These are phyloP conservation scores for Croton setiger DNA, from an alignment of 441 rosid genomes.

Conservation along the genomic window DNA sequence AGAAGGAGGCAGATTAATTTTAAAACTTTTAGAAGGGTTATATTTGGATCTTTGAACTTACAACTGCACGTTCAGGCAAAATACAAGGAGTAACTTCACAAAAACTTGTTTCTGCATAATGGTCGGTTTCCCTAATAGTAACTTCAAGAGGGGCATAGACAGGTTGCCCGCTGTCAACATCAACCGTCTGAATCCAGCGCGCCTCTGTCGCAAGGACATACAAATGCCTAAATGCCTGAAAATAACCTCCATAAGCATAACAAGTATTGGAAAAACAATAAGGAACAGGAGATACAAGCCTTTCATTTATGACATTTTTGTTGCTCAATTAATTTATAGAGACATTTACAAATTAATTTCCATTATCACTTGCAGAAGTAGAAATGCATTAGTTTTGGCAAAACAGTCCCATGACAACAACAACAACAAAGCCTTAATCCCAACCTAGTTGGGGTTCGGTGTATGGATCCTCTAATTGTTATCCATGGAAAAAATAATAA, in stretches of 20 bases:
- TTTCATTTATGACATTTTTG: background rate
- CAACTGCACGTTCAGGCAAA: slow-evolving; percentile 93
- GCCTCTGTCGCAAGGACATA: slow-evolving; percentile 96
- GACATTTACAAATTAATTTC: background rate
- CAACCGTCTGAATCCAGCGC: slow-evolving; percentile 97
- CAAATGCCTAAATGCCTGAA: slow-evolving; percentile 96
- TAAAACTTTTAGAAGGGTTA: background rate
- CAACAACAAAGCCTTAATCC: no score
- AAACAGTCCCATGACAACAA: background rate
- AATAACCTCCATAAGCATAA: slow-evolving; percentile 19
- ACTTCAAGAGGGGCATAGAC: slow-evolving; percentile 94
- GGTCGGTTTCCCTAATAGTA: slow-evolving; percentile 74
- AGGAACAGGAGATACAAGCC: background rate
- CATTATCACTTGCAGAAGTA: slow-evolving; percentile 2
- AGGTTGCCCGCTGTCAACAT: slow-evolving; percentile 93
- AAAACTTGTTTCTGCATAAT: slow-evolving; percentile 85
- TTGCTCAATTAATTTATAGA: background rate
- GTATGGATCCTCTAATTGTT: no score
- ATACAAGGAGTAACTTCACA: slow-evolving; percentile 91
- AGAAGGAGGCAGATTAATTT: background rate
- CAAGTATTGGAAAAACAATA: slow-evolving; percentile 14
- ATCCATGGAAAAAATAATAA: no score
- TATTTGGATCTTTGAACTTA: slow-evolving; percentile 36
- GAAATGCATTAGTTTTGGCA: slow-evolving; percentile 1
- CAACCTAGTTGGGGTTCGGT: no score